phyloP scores from a whole-genome alignment of 495 filamentous ascomycete genomes.

The Sphaerosporella brunnea region DNA sequence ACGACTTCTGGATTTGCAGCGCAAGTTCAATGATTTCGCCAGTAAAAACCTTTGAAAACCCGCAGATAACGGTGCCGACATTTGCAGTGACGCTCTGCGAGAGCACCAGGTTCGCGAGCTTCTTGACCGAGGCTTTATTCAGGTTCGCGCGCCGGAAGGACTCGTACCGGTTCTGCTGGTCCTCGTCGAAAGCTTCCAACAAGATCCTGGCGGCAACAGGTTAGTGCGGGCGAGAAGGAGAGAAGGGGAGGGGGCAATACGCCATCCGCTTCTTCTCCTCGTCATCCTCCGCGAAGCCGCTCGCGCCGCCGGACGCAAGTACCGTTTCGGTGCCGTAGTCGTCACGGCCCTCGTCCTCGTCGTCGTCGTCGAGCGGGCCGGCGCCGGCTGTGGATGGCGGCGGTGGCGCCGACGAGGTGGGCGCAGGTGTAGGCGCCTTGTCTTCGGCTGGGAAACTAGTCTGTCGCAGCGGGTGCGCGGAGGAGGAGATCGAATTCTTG shows the following conservation, averaged over 20 bases:
- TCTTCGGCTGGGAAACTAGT: constrained; percentile 53
- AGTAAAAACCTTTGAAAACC: constrained; percentile 54
- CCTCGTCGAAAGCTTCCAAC: constrained; percentile 41
- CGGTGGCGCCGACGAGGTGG: not conserved
- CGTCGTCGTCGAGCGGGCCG: constrained; percentile 31
- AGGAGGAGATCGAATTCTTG: not conserved
- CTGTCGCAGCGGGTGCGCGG: constrained; percentile 42
- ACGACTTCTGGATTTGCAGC: constrained; percentile 49
- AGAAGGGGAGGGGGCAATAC: constrained; percentile 6
- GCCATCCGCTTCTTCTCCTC: constrained; percentile 41
- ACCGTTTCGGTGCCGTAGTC: constrained; percentile 37
- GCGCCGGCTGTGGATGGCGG: constrained; percentile 27
- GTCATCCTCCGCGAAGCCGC: constrained; percentile 36
- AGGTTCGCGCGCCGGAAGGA: constrained; percentile 48
- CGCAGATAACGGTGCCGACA: constrained; percentile 50
- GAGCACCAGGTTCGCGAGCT: constrained; percentile 50
- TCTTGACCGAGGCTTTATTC: constrained; percentile 40
- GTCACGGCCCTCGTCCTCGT: constrained; percentile 43
- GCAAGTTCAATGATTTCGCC: constrained; percentile 55
- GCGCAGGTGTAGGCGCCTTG: too few relatives aligned
- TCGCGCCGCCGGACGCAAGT: constrained; percentile 32
- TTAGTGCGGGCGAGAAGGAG: not conserved
- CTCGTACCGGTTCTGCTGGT: constrained; percentile 47
- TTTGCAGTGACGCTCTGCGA: constrained; percentile 51
- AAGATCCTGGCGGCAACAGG: constrained; percentile 34